Conservation (phyloP, 2,329 filamentous ascomycete species). For the Lithohypha guttulata region DNA sequence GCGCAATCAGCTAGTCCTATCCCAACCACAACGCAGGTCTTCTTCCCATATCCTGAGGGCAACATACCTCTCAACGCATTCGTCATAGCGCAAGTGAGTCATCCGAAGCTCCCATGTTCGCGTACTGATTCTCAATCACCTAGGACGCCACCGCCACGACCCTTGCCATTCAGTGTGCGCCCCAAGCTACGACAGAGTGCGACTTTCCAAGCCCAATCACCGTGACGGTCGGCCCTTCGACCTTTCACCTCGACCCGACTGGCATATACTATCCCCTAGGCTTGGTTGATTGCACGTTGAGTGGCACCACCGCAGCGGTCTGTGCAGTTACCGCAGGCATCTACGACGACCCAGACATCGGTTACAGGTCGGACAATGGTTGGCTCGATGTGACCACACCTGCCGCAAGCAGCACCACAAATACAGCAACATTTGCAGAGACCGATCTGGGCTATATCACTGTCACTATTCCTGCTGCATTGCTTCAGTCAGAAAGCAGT, state of each 20-base stretch:
- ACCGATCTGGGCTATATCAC: not conserved
- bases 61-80: not conserved
- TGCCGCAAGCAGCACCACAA: not conserved
- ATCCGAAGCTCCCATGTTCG: not conserved
- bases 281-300: not conserved
- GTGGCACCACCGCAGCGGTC: not conserved
- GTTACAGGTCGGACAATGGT: not conserved
- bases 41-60: not conserved
- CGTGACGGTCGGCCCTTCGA: not conserved
- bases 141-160: not conserved
- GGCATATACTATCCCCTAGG: not conserved
- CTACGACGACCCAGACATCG: not conserved
- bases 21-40: not conserved
- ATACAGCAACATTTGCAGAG: not conserved
- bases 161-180: not conserved
- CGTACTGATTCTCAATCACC: not conserved
- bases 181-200: not conserved
- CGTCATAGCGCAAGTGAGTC: not conserved
- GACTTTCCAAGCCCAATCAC: constrained; percentile 2
- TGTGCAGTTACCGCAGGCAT: not conserved
- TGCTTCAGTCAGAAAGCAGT: too few species aligned
- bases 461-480: not conserved
- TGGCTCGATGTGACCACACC: constrained; percentile 3
- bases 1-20: not conserved
- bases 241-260: not conserved